Percentiles rank a stretch among this genome's conserved stretches.
These are phyloP conservation scores for Nepenthes mirabilis DNA, from an alignment of 148 eudicot species.

Conservation along the genomic window DNA sequence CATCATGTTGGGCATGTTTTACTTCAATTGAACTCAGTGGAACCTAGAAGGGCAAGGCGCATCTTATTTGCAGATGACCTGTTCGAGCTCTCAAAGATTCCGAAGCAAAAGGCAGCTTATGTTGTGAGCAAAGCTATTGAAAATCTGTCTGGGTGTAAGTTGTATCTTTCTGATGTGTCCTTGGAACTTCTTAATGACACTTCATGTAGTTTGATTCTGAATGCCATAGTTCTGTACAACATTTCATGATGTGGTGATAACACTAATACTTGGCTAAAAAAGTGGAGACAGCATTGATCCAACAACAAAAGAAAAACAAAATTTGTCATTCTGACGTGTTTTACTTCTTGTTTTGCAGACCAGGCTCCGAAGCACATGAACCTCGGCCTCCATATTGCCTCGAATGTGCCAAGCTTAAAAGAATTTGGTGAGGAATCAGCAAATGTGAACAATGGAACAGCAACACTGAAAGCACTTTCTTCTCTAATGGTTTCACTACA, in stretches of 20 bases:
- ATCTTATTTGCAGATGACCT: conserved; percentile 75
- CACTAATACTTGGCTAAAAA: background rate
- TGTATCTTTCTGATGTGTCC: conserved; percentile 2
- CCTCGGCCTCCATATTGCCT: conserved; percentile 54
- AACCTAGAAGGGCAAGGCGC: conserved; percentile 51
- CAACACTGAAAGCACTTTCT: conserved; percentile 62
- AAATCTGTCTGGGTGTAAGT: conserved; percentile 72
- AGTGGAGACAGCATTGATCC: background rate
- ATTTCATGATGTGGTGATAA: conserved; percentile 1
- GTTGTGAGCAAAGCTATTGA: conserved; percentile 45
- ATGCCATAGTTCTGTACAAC: background rate
- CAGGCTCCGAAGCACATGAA: conserved; percentile 53
- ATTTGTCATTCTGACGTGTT: background rate
- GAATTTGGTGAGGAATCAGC: conserved; percentile 36
- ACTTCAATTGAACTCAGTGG: conserved; percentile 44
- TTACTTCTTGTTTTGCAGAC: conserved; percentile 35
- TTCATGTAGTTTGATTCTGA: background rate
- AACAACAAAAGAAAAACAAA: background rate
- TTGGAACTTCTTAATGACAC: background rate
- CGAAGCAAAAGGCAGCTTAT: conserved; percentile 40
- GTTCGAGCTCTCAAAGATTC: conserved; percentile 59
- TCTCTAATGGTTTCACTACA: conserved; percentile 62
- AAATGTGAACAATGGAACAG: conserved; percentile 32
- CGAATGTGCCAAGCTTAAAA: conserved; percentile 65
- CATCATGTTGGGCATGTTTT: conserved; percentile 67